phyloP scores from a whole-genome alignment of 306 rosid genomes.

The Psophocarpus tetragonolobus region DNA sequence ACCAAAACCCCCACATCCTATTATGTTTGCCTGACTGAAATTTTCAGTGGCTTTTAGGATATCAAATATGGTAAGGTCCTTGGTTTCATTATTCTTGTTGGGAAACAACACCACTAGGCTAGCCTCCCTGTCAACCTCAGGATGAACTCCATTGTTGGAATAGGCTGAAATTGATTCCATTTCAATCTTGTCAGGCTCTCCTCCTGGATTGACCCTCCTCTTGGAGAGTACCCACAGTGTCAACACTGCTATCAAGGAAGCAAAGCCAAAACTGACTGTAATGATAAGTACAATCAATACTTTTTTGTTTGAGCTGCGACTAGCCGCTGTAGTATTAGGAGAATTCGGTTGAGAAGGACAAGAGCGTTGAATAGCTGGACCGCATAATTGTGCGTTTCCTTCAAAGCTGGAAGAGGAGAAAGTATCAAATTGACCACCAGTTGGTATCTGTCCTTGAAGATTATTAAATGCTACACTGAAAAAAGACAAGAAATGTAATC shows the following conservation, averaged over 20 bases:
- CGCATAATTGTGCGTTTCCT: slow-evolving; percentile 71
- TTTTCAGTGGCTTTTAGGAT: slow-evolving; percentile 86
- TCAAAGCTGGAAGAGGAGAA: slow-evolving; percentile 67
- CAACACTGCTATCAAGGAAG: slow-evolving; percentile 47
- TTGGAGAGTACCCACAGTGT: slow-evolving; percentile 77
- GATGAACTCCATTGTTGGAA: slow-evolving; percentile 57
- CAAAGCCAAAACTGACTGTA: slow-evolving; percentile 52
- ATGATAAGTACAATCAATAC: slow-evolving; percentile 48
- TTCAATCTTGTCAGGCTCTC: slow-evolving; percentile 67
- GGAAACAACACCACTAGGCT: slow-evolving; percentile 87
- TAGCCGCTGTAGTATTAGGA: slow-evolving; percentile 6
- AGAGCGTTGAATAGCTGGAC: slow-evolving; percentile 53
- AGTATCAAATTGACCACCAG: slow-evolving; percentile 82
- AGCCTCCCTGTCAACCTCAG: slow-evolving; percentile 64
- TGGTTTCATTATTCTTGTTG: slow-evolving; percentile 55
- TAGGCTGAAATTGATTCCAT: slow-evolving; percentile 59
- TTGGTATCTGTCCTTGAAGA: slow-evolving; percentile 78
- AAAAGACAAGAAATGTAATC: slow-evolving; percentile 76
- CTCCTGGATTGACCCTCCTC: slow-evolving; percentile 83
- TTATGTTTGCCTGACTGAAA: slow-evolving; percentile 87
- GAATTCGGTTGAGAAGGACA: slow-evolving; percentile 45
- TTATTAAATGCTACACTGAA: slow-evolving; percentile 77
- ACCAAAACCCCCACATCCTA: slow-evolving; percentile 97
- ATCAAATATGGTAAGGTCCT: slow-evolving; percentile 78
- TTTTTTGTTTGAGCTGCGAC: slow-evolving; percentile 46